phyloP scores from a whole-genome alignment of 169 alveolate genomes.

The Plasmodium adleri region DNA sequence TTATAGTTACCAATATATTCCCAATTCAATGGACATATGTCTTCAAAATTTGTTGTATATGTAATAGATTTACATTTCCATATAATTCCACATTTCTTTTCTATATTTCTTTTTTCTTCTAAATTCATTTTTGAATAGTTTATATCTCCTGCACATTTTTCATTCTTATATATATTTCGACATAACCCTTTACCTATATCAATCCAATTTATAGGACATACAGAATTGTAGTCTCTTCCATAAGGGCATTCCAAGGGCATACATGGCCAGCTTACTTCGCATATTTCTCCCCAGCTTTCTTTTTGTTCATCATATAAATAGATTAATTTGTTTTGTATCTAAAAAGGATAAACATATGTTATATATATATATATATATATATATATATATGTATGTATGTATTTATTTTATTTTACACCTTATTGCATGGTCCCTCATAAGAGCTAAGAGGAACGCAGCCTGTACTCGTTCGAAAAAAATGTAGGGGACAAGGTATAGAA shows the following conservation, averaged over 20 bases:
- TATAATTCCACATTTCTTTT: slow-evolving; percentile 46
- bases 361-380: neutral
- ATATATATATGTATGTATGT: neutral
- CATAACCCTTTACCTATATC: slow-evolving; percentile 56
- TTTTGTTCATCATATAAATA: slow-evolving; percentile 51
- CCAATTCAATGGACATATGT: slow-evolving; percentile 43
- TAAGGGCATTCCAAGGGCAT: slow-evolving; percentile 34
- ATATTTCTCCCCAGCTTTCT: slow-evolving; percentile 67
- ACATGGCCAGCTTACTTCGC: slow-evolving; percentile 70
- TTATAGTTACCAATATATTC: slow-evolving; percentile 9
- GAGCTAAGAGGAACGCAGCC: slow-evolving; percentile 58
- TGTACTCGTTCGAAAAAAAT: slow-evolving; percentile 60
- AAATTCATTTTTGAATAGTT: slow-evolving; percentile 19
- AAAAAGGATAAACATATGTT: neutral
- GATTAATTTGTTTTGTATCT: slow-evolving; percentile 59
- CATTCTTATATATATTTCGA: slow-evolving; percentile 11
- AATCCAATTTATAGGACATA: slow-evolving; percentile 50
- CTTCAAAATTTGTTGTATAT: slow-evolving; percentile 47
- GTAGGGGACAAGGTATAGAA: slow-evolving; percentile 58
- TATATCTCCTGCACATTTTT: slow-evolving; percentile 6
- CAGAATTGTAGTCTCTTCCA: slow-evolving; percentile 44
- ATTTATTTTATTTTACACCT: slow-evolving; percentile 11
- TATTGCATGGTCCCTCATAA: slow-evolving; percentile 60
- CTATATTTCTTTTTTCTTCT: slow-evolving; percentile 25
- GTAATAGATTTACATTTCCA: slow-evolving; percentile 68